These are phyloP conservation scores for Centella asiatica DNA, from an alignment of 129 eudicot species.

Conservation along the genomic window DNA sequence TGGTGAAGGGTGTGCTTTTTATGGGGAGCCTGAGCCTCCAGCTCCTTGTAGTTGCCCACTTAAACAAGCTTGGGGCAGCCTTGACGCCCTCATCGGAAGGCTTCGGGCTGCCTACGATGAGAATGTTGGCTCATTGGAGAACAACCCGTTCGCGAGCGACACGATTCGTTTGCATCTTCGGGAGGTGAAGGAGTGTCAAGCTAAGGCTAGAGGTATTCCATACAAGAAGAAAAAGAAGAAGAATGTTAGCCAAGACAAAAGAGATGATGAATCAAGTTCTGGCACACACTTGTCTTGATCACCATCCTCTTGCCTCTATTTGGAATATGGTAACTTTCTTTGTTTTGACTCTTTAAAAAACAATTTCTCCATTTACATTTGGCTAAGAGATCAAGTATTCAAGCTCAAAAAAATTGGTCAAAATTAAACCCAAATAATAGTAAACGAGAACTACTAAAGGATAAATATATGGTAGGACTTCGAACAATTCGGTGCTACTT, in stretches of 20 bases:
- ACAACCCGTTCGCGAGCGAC: constrained; percentile 21
- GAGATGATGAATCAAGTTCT: constrained; percentile 3
- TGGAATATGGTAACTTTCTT: constrained; percentile 1
- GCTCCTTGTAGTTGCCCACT: constrained; percentile 27
- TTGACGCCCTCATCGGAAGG: constrained; percentile 12
- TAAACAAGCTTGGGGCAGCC: constrained; percentile 11
- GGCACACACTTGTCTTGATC: neutral
- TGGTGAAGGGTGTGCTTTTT: constrained; percentile 17
- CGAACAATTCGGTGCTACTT: too few species aligned
- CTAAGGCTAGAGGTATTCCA: constrained; percentile 5
- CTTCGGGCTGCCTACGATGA: constrained; percentile 13
- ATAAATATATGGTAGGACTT: too few species aligned
- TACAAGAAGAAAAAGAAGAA: constrained; percentile 23
- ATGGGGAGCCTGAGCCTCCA: constrained; percentile 29
- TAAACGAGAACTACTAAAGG: too few species aligned
- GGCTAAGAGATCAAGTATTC: too few species aligned
- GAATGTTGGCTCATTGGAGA: constrained; percentile 22
- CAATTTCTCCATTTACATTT: too few species aligned
- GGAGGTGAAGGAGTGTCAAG: constrained; percentile 16
- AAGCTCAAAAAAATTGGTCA: too few species aligned
- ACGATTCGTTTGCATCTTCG: constrained; percentile 21
- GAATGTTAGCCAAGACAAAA: neutral
- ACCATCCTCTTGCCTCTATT: neutral
- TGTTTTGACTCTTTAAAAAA: neutral
- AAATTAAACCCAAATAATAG: too few species aligned